Evolutionary conservation across 768 basidiomycete genomes (phyloP).

Genomic region (Roridomyces roridus): DNA sequence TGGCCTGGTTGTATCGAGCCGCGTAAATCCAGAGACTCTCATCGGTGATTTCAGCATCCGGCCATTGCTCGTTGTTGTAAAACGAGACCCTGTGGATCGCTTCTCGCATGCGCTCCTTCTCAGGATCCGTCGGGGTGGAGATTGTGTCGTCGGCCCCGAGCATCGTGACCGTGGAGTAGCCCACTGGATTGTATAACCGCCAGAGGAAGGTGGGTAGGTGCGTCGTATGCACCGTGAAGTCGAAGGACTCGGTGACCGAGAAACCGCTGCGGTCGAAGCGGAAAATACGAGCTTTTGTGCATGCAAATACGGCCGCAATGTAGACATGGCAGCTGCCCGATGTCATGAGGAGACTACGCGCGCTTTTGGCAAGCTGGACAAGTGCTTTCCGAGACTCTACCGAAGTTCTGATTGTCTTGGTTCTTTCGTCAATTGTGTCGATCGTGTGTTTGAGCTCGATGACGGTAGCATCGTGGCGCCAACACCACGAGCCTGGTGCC

Average conservation of each 20-base stretch:
- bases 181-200: background rate
- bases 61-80: background rate
- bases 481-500: background rate
- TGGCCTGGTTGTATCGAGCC: background rate
- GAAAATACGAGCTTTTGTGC: background rate
- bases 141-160: conserved; percentile 8
- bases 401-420: background rate
- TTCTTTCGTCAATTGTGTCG: background rate
- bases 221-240: background rate
- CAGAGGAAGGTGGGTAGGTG: conserved; percentile 9
- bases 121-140: background rate
- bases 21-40: conserved; percentile 2
- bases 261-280: conserved; percentile 7
- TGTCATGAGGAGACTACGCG: background rate
- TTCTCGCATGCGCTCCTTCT: background rate
- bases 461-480: background rate
- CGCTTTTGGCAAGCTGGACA: background rate
- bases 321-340: background rate
- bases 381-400: background rate
- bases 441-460: background rate
- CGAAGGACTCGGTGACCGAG: background rate
- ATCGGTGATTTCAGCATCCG: background rate
- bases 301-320: background rate
- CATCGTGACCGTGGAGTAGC: background rate
- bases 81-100: background rate